Percentiles rank a stretch among this genome's conserved stretches.
These are phyloP conservation scores for Dianthus caryophyllus DNA, from an alignment of 148 eudicot species.

Conservation along the genomic window DNA sequence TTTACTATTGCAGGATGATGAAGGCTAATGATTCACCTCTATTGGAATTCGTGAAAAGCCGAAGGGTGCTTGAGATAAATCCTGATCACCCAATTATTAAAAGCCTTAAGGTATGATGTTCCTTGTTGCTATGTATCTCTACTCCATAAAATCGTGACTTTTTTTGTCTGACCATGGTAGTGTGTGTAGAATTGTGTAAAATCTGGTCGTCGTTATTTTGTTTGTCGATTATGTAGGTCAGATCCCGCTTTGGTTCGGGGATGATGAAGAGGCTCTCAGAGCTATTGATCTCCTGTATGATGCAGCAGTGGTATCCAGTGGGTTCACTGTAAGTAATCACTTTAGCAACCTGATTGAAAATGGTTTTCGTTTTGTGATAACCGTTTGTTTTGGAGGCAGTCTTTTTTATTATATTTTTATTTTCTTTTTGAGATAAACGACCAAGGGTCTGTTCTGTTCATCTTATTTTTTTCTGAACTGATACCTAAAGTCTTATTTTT, in stretches of 20 bases:
- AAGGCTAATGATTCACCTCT: constrained; percentile 60
- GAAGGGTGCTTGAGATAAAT: constrained; percentile 91
- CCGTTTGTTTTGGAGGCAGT: too few species aligned
- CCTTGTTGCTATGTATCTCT: neutral
- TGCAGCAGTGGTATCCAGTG: constrained; percentile 78
- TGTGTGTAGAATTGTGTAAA: neutral
- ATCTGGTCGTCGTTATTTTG: neutral
- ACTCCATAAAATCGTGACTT: neutral
- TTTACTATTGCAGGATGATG: constrained; percentile 64
- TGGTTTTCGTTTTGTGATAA: neutral
- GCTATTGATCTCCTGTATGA: constrained; percentile 92
- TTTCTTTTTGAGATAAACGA: too few species aligned
- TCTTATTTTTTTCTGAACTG: too few species aligned
- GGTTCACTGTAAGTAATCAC: constrained; percentile 76
- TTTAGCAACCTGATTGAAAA: neutral
- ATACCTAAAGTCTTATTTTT: too few species aligned
- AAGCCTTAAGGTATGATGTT: constrained; percentile 80
- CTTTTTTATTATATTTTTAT: too few species aligned
- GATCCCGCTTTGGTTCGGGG: constrained; percentile 49
- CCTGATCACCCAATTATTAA: constrained; percentile 77
- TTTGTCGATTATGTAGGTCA: constrained; percentile 44
- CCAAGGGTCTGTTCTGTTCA: too few species aligned
- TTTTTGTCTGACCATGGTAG: neutral
- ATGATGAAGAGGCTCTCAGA: constrained; percentile 76
- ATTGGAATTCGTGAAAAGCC: constrained; percentile 76